Base-by-base conservation (phyloP, 306 rosid species). In the Pterocarpus macrocarpus region DNA sequence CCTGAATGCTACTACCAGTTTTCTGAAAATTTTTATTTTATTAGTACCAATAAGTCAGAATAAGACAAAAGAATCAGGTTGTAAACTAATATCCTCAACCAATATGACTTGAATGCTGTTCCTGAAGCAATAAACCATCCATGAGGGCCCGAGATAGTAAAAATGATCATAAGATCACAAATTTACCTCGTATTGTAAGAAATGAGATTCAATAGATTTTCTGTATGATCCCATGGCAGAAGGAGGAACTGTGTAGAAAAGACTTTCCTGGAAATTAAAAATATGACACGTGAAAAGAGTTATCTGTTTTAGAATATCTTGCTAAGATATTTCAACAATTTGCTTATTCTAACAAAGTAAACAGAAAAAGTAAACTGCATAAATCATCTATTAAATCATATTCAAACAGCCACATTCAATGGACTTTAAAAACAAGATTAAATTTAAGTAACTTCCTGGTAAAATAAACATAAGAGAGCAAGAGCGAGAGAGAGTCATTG, bases 211-310 rank as follows among this genome's bases (percentile, higher is more conserved):
- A 80, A 94, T 81, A 76, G 92, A 94, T 81, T 88, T 92, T 77
- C 97, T 88, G 87, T 96, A 96, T 76, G 85, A 77, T 84, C 89
- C 97, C 95, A 88, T 86, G 79, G 97, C 98, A 80, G 94, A 80
- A 75, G 84, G 84, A 41, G 95, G 95, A 77, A 94, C 89, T 5
- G 88, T 84, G 69, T 96, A 96, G 85, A 96, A 91, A 67, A 96
- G 92, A 83, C 43, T 90, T 85, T 94, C 97, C 98, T 96, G 92
- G 82, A 84, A 93, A 82, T 62, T 76, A 73, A 77, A 76, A 84
- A 76, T 52, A 75, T 44, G 56, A 53, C 15, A 67, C 22, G 76
- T 38, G 5, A 67, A 74, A 50, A 13, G n/a, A 35, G 12, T n/a
- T n/a, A 78, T 8, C 14, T 50, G 4, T 10, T 47, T 50, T 43